These are phyloP conservation scores for Trichocomaceae sp. DNA, from an alignment of 2,329 filamentous ascomycete genomes.

Conservation along the genomic window DNA sequence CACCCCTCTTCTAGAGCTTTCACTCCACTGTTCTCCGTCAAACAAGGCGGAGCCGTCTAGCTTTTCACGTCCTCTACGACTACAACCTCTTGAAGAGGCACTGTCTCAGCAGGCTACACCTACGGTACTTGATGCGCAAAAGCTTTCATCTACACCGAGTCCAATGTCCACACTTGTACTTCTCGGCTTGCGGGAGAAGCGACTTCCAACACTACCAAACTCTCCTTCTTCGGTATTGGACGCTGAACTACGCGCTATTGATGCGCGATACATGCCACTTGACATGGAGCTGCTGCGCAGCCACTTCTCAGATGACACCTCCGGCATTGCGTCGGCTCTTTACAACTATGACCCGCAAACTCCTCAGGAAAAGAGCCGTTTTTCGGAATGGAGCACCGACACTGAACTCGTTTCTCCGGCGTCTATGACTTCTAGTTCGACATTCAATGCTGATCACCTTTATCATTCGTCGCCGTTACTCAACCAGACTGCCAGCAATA, in stretches of 20 bases:
- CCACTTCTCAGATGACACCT: constrained; percentile 38
- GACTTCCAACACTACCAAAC: constrained; percentile 41
- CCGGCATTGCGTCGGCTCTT: constrained; percentile 25
- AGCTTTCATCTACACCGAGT: constrained; percentile 12
- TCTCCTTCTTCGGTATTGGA: constrained; percentile 42
- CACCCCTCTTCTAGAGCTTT: constrained; percentile 17
- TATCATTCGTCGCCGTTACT: background rate
- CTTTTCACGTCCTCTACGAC: background rate
- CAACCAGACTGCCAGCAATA: background rate
- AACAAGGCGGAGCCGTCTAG: constrained; percentile 6
- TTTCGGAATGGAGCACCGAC: constrained; percentile 38
- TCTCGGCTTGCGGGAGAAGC: constrained; percentile 29
- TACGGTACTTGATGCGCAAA: constrained; percentile 16
- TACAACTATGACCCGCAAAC: constrained; percentile 16
- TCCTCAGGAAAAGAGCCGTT: constrained; percentile 28
- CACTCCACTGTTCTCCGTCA: constrained; percentile 14
- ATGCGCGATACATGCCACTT: constrained; percentile 26
- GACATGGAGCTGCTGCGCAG: constrained; percentile 32
- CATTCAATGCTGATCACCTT: constrained; percentile 21
- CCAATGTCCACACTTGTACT: constrained; percentile 22
- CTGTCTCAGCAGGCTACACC: constrained; percentile 20
- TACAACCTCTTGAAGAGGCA: constrained; percentile 20
- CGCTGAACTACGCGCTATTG: constrained; percentile 32
- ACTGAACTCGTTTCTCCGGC: constrained; percentile 30
- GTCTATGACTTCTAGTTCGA: constrained; percentile 31